phyloP scores from a whole-genome alignment of 2,329 filamentous ascomycete genomes.

The Venturia effusa region DNA sequence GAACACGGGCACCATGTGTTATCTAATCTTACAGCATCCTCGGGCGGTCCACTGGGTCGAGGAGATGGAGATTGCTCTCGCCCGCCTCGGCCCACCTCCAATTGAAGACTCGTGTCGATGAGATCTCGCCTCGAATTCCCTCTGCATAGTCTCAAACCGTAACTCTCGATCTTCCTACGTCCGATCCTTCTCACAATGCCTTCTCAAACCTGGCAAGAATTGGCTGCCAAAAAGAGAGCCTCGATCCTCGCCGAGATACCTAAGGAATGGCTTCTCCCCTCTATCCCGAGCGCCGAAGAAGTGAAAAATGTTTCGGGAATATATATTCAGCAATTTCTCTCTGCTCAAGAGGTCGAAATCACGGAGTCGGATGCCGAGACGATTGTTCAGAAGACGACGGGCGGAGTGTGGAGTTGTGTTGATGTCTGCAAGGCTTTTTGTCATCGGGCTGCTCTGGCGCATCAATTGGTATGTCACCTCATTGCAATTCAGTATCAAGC shows the following conservation, averaged over 20 bases:
- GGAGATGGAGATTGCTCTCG: background rate
- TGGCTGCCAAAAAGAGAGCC: constrained; percentile 43
- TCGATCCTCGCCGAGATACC: constrained; percentile 45
- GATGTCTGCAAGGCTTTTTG: constrained; percentile 47
- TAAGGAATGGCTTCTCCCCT: constrained; percentile 41
- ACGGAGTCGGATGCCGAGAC: constrained; percentile 49
- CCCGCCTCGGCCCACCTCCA: background rate
- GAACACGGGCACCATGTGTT: background rate
- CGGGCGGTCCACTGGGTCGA: background rate
- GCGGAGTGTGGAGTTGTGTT: constrained; percentile 45
- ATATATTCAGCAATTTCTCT: constrained; percentile 47
- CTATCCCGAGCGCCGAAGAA: constrained; percentile 38
- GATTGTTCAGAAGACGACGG: constrained; percentile 43
- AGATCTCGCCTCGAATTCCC: background rate
- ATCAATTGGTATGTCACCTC: constrained; percentile 32
- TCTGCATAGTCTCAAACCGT: background rate
- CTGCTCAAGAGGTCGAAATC: constrained; percentile 44
- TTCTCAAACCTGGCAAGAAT: constrained; percentile 33
- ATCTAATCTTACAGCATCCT: background rate
- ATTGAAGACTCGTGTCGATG: background rate
- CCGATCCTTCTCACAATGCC: background rate
- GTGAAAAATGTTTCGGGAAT: constrained; percentile 45
- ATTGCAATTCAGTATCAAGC: background rate
- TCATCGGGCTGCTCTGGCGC: constrained; percentile 41
- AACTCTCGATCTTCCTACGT: background rate